Evolutionary conservation across 441 rosid genomes (phyloP).

Genomic region (Mallotus repandus): DNA sequence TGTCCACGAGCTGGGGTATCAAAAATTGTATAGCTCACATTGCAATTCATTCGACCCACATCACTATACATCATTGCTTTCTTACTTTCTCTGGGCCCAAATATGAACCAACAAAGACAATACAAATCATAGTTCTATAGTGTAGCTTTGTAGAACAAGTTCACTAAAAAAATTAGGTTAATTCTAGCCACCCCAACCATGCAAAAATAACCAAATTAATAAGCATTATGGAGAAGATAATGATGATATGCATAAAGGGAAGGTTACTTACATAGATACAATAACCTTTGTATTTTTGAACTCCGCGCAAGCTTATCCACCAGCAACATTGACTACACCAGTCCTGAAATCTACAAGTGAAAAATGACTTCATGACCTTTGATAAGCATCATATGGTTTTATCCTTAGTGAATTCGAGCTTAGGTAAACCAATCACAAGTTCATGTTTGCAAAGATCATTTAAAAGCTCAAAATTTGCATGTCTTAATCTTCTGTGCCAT

Average conservation of each 20-base stretch:
- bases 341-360: constrained; percentile 69
- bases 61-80: constrained; percentile 92
- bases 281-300: constrained; percentile 92
- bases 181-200: not conserved
- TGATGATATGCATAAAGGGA: not conserved
- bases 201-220: not conserved
- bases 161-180: not conserved
- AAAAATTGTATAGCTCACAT: constrained; percentile 79
- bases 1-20: constrained; percentile 65
- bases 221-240: constrained; percentile 7
- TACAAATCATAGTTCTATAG: not conserved
- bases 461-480: no score
- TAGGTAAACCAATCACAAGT: no score
- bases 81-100: constrained; percentile 98
- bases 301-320: constrained; percentile 96
- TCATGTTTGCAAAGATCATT: no score
- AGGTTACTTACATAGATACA: constrained; percentile 80
- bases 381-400: no score
- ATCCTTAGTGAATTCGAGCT: no score
- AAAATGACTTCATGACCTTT: not conserved
- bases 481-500: no score
- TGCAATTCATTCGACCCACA: constrained; percentile 77
- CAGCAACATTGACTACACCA: constrained; percentile 79
- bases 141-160: not conserved
- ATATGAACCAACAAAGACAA: constrained; percentile 39